Evolutionary conservation across 2,329 filamentous ascomycete genomes (phyloP).

Genomic region (Neocatenulostroma microsporum): DNA sequence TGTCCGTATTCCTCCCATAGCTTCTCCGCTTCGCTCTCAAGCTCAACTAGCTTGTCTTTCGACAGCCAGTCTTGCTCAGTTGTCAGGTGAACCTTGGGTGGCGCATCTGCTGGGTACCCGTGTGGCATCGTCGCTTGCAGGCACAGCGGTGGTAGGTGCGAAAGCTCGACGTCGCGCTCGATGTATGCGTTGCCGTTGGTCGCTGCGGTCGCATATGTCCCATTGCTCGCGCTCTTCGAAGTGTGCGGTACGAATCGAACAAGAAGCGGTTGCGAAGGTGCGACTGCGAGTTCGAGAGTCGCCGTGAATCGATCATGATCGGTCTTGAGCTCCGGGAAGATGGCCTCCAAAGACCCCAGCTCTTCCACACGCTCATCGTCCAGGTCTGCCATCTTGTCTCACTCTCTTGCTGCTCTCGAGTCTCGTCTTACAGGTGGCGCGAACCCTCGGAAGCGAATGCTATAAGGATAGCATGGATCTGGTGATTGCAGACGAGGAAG

Average conservation of each 20-base stretch:
- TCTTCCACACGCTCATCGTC: slow-evolving; percentile 55
- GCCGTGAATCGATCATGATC: slow-evolving; percentile 43
- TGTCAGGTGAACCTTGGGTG: slow-evolving; percentile 44
- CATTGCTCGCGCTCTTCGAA: neutral
- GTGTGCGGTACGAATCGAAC: slow-evolving; percentile 22
- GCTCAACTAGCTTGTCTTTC: slow-evolving; percentile 32
- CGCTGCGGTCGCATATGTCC: slow-evolving; percentile 8
- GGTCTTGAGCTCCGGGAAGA: slow-evolving; percentile 53
- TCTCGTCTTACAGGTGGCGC: slow-evolving; percentile 5
- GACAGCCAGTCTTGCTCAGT: slow-evolving; percentile 49
- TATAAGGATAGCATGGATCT: slow-evolving; percentile 18
- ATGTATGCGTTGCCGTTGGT: slow-evolving; percentile 11
- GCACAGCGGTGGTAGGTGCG: slow-evolving; percentile 50
- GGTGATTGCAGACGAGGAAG: no score
- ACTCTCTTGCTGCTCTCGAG: no score
- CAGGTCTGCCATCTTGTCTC: slow-evolving; percentile 25
- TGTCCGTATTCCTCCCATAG: slow-evolving; percentile 55
- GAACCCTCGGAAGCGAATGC: slow-evolving; percentile 16
- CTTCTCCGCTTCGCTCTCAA: slow-evolving; percentile 41
- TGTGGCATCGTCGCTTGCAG: slow-evolving; percentile 47
- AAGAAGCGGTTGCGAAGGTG: slow-evolving; percentile 46
- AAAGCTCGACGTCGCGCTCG: slow-evolving; percentile 40
- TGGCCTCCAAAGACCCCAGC: slow-evolving; percentile 52
- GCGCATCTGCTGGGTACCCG: slow-evolving; percentile 47
- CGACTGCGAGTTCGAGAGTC: slow-evolving; percentile 49